Evolutionary conservation across 202 grass and related monocot species (phyloP), one percentile per base, ranked within the genome.

Genomic region (Digitaria exilis): DNA sequence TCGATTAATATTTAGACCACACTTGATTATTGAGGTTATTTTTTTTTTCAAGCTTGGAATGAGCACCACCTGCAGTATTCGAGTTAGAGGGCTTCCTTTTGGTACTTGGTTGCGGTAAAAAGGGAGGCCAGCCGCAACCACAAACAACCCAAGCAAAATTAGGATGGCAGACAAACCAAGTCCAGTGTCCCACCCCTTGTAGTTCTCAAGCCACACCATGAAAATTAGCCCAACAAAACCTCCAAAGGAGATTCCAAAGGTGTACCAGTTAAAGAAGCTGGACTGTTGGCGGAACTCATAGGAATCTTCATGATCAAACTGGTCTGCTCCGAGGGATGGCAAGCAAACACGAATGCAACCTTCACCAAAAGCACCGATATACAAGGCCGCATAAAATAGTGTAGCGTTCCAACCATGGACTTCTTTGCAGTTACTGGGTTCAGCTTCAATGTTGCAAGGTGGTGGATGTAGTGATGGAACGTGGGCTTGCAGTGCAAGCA

Each of bases 261-360:
- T 85, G 69, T 48, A 90, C 91, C 89, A 97, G 72, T 97, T 97
- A 79, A 97, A 97, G 80, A 87, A 97, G 78, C 89, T 97, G 58
- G 90, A 80, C 28, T 87, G 91, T 5, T 78, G 82, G 13, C 50
- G 76, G 69, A 67, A 75, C 58, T 97, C 91, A 0, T 49, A 56
- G 52, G 83, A 85, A 57, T 88, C 87, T 56, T 88, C 73, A 15
- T 60, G 66, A 35, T 94, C 91, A 72, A 94, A 97, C 71, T 97
- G 94, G 31, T 97, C 91, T 57, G 89, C 91, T 59, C 94, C 94
- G 1, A 97, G 87, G 11, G 94, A 94, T 29, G 94, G 89, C 26
- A 86, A 24, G 48, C 87, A 92, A 64, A 79, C 88, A 79, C 85
- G 85, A 0, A 92, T 51, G 74, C 90, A 91, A 58, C 89, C 92